Evolutionary conservation across 2,329 filamentous ascomycete species (phyloP).

Genomic region (Calonectria hawksworthii): DNA sequence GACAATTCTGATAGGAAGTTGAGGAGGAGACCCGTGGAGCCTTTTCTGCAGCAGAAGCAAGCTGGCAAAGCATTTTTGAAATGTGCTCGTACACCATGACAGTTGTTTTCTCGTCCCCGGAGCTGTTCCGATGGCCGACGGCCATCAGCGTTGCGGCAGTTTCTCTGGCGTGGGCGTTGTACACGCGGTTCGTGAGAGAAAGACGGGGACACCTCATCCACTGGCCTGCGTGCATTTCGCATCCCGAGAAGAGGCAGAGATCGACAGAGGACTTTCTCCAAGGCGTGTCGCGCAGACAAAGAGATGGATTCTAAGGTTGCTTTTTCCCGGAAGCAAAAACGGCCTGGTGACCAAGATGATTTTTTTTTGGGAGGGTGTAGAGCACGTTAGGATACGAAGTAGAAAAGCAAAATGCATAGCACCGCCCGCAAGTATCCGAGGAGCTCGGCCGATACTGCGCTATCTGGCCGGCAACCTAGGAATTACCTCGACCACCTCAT

Average conservation of each 20-base stretch:
- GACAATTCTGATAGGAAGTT: constrained; percentile 60
- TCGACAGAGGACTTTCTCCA: constrained; percentile 41
- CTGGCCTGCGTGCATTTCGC: constrained; percentile 44
- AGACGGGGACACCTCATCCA: constrained; percentile 53
- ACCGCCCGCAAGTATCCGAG: not conserved
- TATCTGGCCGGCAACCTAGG: constrained; percentile 1
- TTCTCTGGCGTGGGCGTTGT: constrained; percentile 45
- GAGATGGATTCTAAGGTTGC: constrained; percentile 35
- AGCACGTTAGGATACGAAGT: constrained; percentile 4
- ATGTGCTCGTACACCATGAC: constrained; percentile 76
- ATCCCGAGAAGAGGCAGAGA: constrained; percentile 41
- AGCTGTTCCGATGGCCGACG: constrained; percentile 75
- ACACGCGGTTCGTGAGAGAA: constrained; percentile 48
- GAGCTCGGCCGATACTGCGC: not conserved
- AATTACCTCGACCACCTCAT: constrained; percentile 11
- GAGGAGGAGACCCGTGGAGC: constrained; percentile 70
- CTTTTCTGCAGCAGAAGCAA: constrained; percentile 78
- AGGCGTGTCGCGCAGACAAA: constrained; percentile 32
- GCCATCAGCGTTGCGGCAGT: constrained; percentile 70
- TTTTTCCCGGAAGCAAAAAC: not conserved
- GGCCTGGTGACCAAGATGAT: constrained; percentile 16
- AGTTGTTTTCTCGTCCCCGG: constrained; percentile 72
- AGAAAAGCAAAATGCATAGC: not conserved
- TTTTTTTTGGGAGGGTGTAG: constrained; percentile 1
- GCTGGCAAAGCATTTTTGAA: constrained; percentile 79